Percentiles rank a stretch among this genome's conserved stretches.
Conservation (phyloP, 192 early-diverging fungal species). For the Mortierella claussenii region DNA sequence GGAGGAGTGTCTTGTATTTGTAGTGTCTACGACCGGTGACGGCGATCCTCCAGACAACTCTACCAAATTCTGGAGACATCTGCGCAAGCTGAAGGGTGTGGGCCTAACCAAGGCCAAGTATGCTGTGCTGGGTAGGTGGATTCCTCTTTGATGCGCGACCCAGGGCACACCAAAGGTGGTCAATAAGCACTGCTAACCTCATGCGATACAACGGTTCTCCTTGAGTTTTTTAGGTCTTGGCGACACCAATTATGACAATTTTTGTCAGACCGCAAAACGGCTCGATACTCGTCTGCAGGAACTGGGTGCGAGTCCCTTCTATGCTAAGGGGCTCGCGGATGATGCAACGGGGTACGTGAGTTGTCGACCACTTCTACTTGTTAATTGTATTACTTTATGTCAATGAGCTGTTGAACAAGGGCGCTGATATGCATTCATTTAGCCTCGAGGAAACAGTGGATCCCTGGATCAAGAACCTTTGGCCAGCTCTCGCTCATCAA, state of each 20-base stretch:
- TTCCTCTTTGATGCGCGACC: background rate
- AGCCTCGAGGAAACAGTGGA: conserved; percentile 90
- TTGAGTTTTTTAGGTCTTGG: conserved; percentile 72
- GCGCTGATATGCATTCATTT: background rate
- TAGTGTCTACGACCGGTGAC: conserved; percentile 93
- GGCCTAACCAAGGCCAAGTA: conserved; percentile 60
- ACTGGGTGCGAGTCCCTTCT: conserved; percentile 78
- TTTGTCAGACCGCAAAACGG: conserved; percentile 85
- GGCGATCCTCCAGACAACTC: conserved; percentile 97
- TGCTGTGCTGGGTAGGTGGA: conserved; percentile 52
- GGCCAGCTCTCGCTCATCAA: conserved; percentile 71
- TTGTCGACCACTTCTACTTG: background rate
- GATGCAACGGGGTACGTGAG: conserved; percentile 83
- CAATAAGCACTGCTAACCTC: background rate
- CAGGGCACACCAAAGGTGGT: background rate
- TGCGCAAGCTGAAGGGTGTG: conserved; percentile 78
- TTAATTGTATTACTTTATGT: background rate
- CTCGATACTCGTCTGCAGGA: conserved; percentile 83
- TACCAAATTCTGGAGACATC: conserved; percentile 86
- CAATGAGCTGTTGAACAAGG: background rate
- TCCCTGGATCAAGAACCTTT: conserved; percentile 90
- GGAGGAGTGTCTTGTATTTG: conserved; percentile 74
- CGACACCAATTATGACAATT: conserved; percentile 95
- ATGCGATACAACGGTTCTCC: background rate
- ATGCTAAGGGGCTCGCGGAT: conserved; percentile 85